phyloP scores from a whole-genome alignment of 78 protist species.

The Monocercomonoides exilis region DNA sequence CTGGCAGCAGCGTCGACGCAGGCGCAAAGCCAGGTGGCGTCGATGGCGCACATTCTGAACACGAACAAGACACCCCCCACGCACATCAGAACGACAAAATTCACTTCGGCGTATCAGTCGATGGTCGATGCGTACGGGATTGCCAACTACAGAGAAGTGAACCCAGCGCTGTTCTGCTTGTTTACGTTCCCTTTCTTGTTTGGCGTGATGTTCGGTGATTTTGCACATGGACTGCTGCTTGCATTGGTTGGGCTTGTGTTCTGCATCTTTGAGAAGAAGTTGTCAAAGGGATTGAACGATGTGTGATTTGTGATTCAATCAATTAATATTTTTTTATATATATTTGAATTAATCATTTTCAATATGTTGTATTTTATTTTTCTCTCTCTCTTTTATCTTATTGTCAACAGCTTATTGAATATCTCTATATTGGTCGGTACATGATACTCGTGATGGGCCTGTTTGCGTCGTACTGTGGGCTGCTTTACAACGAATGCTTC shows the following conservation, averaged over 20 bases:
- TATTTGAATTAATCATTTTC: neutral
- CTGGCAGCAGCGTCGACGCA: neutral
- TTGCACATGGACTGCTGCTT: conserved; percentile 35
- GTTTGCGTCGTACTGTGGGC: conserved; percentile 6
- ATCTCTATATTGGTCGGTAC: conserved; percentile 26
- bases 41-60: neutral
- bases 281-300: neutral
- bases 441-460: conserved; percentile 33
- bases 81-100: conserved; percentile 17
- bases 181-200: conserved; percentile 45
- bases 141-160: conserved; percentile 32
- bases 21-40: neutral
- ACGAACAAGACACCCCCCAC: conserved; percentile 27
- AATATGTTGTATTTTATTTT: neutral
- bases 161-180: conserved; percentile 20
- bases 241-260: neutral
- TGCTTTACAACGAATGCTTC: conserved; percentile 36
- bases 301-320: neutral
- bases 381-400: no score
- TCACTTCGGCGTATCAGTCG: conserved; percentile 6
- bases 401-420: neutral
- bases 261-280: neutral
- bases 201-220: conserved; percentile 41
- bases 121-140: conserved; percentile 22
- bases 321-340: no score